phyloP scores from a whole-genome alignment of 2,329 filamentous ascomycete genomes.

The Trichoderma arundinaceum region DNA sequence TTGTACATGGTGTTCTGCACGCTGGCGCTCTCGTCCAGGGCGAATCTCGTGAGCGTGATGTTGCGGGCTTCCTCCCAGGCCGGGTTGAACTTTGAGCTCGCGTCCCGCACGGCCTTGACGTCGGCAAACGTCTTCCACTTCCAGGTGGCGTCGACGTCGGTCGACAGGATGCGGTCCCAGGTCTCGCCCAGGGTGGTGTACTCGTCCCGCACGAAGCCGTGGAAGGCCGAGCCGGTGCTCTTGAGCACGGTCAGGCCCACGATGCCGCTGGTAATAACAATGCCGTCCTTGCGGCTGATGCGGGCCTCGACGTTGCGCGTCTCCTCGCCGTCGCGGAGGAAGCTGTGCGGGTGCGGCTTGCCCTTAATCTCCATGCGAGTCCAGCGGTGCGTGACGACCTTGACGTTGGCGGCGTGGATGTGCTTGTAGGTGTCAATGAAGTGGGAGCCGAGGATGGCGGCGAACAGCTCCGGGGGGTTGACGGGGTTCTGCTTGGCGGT shows the following conservation, averaged over 20 bases:
- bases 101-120: slow-evolving; percentile 69
- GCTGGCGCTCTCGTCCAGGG: slow-evolving; percentile 86
- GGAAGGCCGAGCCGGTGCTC: slow-evolving; percentile 94
- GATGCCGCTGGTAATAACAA: slow-evolving; percentile 79
- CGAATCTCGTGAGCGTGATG: slow-evolving; percentile 92
- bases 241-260: slow-evolving; percentile 87
- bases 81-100: slow-evolving; percentile 72
- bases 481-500: slow-evolving; percentile 92
- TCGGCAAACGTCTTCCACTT: slow-evolving; percentile 75
- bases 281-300: slow-evolving; percentile 69
- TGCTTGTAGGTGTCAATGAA: slow-evolving; percentile 88
- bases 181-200: slow-evolving; percentile 90
- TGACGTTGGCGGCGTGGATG: slow-evolving; percentile 83
- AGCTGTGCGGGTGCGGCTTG: slow-evolving; percentile 92
- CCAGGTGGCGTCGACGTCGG: slow-evolving; percentile 88
- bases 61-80: slow-evolving; percentile 78
- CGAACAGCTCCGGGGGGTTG: slow-evolving; percentile 90
- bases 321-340: slow-evolving; percentile 87
- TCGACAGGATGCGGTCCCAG: slow-evolving; percentile 94
- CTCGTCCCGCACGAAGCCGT: slow-evolving; percentile 91
- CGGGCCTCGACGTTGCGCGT: slow-evolving; percentile 80
- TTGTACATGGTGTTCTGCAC: slow-evolving; percentile 99
- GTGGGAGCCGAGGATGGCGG: slow-evolving; percentile 81
- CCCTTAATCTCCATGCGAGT: slow-evolving; percentile 86
- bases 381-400: slow-evolving; percentile 87